Evolutionary conservation across 805 yeast species (phyloP), one percentile per base, ranked within the genome.

Genomic region (Sugiyamaella smithiae): DNA sequence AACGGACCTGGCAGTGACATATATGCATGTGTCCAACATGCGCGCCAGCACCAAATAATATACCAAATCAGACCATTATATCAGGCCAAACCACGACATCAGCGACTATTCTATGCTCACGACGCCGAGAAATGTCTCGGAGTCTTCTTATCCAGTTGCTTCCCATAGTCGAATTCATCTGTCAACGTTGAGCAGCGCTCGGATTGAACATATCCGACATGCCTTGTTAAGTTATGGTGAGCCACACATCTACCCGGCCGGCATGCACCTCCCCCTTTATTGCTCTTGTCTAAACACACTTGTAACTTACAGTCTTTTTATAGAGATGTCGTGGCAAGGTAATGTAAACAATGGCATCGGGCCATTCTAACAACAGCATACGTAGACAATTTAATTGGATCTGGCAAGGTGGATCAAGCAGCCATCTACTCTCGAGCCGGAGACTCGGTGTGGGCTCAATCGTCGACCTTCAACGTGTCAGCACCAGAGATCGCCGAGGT

Each of bases 401-500:
- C 97, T 45, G 88, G 88, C 54, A 88, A 87, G 68, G 76, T 93
- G 57, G 97, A 91, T 72, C 82, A 82, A 67, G 97, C 98, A 28
- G 93, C 95, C 36, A 81, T 93, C 58, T 90, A 86, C 70, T 90
- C 97, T 7, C 84, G 86, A 58, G 96, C 95, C 11, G 99, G 99
- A 40, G 96, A 90, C 67, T 78, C 96, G 17, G 78, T 82, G 46
- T 93, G 99, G 99, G 98, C 98, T 19, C 80, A 82, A 58, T 76
- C 93, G 14, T 77, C 85, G 52, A 79, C 80, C 35, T 79, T 88
- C 52, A 65, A 72, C 29, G 77, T 90, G 58, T 76, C 78, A 40
- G 78, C 82, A 8, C 72, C 76, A 38, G 99, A 93, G 71, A 81
- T 90, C 57, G 59, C 73, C 42, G 86, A 76, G 60, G 71, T 93